Evolutionary conservation across 192 early-diverging fungal genomes (phyloP).

Genomic region (Backusella australiensis): DNA sequence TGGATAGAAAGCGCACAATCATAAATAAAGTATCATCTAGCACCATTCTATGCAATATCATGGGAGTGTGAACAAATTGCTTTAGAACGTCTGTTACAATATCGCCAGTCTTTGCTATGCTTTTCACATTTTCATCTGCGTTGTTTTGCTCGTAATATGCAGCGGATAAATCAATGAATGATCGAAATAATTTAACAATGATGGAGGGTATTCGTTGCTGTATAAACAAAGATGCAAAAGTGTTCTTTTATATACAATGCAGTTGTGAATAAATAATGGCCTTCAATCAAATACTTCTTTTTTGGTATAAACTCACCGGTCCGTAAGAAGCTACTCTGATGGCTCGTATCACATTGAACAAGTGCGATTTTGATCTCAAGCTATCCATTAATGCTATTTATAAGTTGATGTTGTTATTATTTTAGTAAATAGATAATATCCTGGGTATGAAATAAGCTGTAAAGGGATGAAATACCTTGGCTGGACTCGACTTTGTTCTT

Average conservation of each 20-base stretch:
- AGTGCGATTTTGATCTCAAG: conserved; percentile 31
- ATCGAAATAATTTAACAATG: conserved; percentile 38
- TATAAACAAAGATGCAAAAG: conserved; percentile 34
- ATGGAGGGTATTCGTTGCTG: conserved; percentile 40
- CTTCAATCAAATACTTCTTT: background rate
- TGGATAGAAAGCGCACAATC: conserved; percentile 31
- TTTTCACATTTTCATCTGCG: conserved; percentile 11
- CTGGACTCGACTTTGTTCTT: conserved; percentile 28
- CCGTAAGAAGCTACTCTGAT: conserved; percentile 48
- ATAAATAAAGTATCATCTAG: conserved; percentile 41
- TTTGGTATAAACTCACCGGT: conserved; percentile 38
- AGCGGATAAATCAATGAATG: conserved; percentile 38
- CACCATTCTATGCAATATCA: conserved; percentile 28
- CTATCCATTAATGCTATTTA: conserved; percentile 31
- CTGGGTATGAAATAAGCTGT: background rate
- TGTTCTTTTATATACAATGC: conserved; percentile 17
- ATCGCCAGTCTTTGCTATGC: conserved; percentile 23
- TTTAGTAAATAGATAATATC: conserved; percentile 5
- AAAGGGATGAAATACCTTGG: conserved; percentile 21
- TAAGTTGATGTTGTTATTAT: background rate
- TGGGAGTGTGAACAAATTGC: conserved; percentile 34
- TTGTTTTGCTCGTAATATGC: conserved; percentile 8
- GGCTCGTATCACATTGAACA: conserved; percentile 40
- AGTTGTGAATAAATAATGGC: background rate
- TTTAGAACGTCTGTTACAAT: conserved; percentile 35